Evolutionary conservation across 2,329 filamentous ascomycete species (phyloP), one percentile per base, ranked within the genome.

Genomic region (Talaromyces albobiverticillius): DNA sequence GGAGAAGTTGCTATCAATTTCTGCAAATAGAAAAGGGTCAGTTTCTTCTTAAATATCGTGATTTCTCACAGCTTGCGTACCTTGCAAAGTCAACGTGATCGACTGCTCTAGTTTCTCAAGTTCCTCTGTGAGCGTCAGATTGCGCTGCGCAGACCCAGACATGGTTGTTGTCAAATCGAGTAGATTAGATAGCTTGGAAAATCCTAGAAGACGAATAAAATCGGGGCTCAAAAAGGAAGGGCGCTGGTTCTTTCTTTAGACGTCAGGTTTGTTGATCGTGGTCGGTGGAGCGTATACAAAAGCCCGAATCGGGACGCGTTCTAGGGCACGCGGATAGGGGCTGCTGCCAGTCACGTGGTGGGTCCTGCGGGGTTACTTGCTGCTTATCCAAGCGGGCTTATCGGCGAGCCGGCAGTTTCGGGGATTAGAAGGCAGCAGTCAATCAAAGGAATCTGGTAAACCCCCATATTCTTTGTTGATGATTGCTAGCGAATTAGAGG

Each of bases 1-100:
- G 76, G 90, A 96, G 71, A 99, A 99, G 75, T 99, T 99, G 73
- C 90, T 89, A 71, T 99, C 94, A 76, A 99, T 99, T 78, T 99
- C 94, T 95, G 64, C 22, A 38, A 8, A 16, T 20, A 3, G 20
- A 20, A 43, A 51, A 43, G 36, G 42, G 32, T 40, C 13, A 61
- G 64, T 45, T 16, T 26, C 5, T n/a, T 6, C 4, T 40, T 40
- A n/a, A n/a, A n/a, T n/a, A 20, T 29, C 4, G 6, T 9, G 20
- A 8, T 46, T 20, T 20, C 26, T 8, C 29, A 38, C 4, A 16
- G 3, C 6, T 54, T 57, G 46, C 62, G 56, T 71, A 88, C 90
- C 90, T 86, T 97, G 94, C 20, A 99, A 79, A 0, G 93, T 97
- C 38, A 97, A 79, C 0, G 94, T 99, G 63, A 99, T 97, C 20